Evolutionary conservation across 2,329 filamentous ascomycete genomes (phyloP).

Genomic region (Fusarium pininemorale): DNA sequence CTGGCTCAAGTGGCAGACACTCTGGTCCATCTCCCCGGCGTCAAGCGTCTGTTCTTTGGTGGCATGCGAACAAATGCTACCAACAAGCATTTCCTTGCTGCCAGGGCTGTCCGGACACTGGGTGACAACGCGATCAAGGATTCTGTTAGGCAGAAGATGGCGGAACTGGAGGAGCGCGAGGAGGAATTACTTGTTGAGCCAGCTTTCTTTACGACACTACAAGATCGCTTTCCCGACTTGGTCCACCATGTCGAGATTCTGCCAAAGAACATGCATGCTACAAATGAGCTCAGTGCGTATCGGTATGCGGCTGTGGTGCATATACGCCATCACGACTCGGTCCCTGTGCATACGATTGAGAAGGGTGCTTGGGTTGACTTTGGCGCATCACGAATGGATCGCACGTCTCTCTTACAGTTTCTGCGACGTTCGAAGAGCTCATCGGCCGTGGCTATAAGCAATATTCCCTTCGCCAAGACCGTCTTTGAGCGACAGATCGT

Average conservation of each 20-base stretch:
- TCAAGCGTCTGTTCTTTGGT: conserved; percentile 32
- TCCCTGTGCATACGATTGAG: not conserved
- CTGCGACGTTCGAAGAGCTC: not conserved
- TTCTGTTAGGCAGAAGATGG: conserved; percentile 5
- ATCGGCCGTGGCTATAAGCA: not conserved
- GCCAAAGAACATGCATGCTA: not conserved
- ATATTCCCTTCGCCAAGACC: not conserved
- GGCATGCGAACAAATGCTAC: conserved; percentile 35
- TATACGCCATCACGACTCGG: accelerated
- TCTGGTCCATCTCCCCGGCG: not conserved
- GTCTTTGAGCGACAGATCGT: not conserved
- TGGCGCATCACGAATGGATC: not conserved
- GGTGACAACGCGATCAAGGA: conserved; percentile 3
- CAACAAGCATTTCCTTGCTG: conserved; percentile 25
- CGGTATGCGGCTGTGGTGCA: not conserved
- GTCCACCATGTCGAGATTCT: not conserved
- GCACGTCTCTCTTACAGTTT: no score
- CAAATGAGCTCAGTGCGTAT: not conserved
- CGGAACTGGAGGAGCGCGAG: conserved; percentile 20
- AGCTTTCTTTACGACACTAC: conserved; percentile 36
- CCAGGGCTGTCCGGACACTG: not conserved
- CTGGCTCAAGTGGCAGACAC: conserved; percentile 23
- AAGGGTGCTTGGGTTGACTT: not conserved
- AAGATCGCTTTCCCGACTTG: not conserved
- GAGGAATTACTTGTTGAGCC: conserved; percentile 40